Evolutionary conservation across 768 basidiomycete species (phyloP).

Genomic region (Dacryopinax spathularia): DNA sequence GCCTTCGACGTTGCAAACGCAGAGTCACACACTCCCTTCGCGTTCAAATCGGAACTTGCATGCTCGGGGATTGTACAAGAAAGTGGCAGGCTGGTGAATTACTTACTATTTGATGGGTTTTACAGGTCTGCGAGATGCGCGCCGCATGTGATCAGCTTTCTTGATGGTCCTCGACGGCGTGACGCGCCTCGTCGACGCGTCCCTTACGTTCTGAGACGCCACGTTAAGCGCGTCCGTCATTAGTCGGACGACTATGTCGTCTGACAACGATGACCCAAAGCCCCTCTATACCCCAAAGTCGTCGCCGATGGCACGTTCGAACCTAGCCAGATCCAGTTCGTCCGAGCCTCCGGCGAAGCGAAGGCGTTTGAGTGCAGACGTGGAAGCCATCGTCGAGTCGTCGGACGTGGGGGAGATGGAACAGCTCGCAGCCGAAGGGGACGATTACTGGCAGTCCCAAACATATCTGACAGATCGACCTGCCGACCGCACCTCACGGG

Average conservation of each 20-base stretch:
- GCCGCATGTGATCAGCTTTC: too few relatives aligned
- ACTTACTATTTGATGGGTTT: too few relatives aligned
- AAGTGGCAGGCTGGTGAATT: too few relatives aligned
- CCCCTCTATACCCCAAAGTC: not conserved
- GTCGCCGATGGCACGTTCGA: not conserved
- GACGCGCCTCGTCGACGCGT: not conserved
- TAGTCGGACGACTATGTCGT: constrained; percentile 1
- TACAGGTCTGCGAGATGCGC: too few relatives aligned
- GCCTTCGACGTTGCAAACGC: too few relatives aligned
- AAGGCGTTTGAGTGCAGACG: constrained; percentile 10
- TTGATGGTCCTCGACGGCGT: too few relatives aligned
- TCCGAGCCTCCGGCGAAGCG: not conserved
- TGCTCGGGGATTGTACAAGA: too few relatives aligned
- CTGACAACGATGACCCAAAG: not conserved
- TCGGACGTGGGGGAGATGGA: constrained; percentile 50
- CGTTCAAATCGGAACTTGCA: too few relatives aligned
- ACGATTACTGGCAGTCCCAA: constrained; percentile 1
- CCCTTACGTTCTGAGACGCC: not conserved
- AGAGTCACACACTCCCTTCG: too few relatives aligned
- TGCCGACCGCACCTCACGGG: not conserved
- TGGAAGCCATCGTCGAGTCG: constrained; percentile 42
- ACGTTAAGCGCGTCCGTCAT: not conserved
- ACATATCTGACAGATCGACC: not conserved
- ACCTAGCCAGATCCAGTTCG: not conserved
- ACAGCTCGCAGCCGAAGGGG: constrained; percentile 19